Evolutionary conservation across 2,329 filamentous ascomycete genomes (phyloP).

Genomic region (Chaetomium strumarium): DNA sequence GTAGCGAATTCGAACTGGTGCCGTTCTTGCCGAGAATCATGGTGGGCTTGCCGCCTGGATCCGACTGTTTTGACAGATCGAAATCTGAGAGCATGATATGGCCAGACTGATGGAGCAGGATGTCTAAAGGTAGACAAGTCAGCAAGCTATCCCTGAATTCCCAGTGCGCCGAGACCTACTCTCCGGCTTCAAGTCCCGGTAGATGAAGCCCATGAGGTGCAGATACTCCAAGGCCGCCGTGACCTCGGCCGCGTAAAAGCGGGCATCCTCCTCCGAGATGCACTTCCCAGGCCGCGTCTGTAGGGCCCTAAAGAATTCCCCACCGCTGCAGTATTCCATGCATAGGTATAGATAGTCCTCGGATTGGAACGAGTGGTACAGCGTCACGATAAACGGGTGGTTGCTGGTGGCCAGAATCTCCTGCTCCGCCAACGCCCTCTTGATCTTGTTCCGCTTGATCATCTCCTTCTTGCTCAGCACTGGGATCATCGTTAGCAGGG

Average conservation of each 20-base stretch:
- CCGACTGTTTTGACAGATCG: conserved; percentile 95
- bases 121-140: conserved; percentile 64
- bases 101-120: conserved; percentile 95
- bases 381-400: conserved; percentile 95
- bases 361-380: conserved; percentile 98
- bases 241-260: conserved; percentile 96
- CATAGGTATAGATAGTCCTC: conserved; percentile 98
- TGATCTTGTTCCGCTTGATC: conserved; percentile 99
- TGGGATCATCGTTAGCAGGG: conserved; percentile 40
- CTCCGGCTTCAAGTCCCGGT: conserved; percentile 94
- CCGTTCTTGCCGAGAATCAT: conserved; percentile 95
- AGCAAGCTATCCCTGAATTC: conserved; percentile 26
- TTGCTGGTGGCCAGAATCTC: conserved; percentile 98
- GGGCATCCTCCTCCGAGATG: conserved; percentile 91
- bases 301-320: conserved; percentile 94
- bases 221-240: conserved; percentile 94
- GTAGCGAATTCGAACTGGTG: conserved; percentile 76
- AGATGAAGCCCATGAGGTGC: conserved; percentile 99
- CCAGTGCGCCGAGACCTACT: conserved; percentile 53
- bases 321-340: conserved; percentile 99
- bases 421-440: conserved; percentile 92
- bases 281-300: conserved; percentile 97
- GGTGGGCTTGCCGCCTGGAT: conserved; percentile 88
- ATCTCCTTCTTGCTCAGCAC: conserved; percentile 99
- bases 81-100: conserved; percentile 99